Base-by-base conservation (phyloP, 2,329 filamentous ascomycete species). In the Arthrobotrys iridis region DNA sequence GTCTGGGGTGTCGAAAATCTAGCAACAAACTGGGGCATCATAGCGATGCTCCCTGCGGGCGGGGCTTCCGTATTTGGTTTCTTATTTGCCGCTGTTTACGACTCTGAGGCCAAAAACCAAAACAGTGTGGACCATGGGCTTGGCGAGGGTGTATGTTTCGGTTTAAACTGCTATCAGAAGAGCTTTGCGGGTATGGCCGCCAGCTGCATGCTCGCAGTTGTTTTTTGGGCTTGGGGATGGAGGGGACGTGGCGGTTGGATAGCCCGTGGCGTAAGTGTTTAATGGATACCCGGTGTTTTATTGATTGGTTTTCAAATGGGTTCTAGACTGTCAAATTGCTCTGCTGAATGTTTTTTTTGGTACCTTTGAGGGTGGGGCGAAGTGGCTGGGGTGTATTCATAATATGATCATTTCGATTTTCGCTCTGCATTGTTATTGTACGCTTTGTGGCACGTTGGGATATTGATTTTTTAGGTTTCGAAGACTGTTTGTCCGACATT, bases 1-100 rank as follows among this genome's bases (percentile, higher is more conserved):
- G 94, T 99, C 48, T 99, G 95, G 95, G 95, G 95, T 24, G 93
- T 97, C 0, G 93, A 98, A 84, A 99, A 98, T 81, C 98, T 99
- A 81, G 95, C 93, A 70, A 99, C 95, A 0, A 98, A 99, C 80
- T 99, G 94, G 89, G 95, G 95, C 7, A 93, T 98, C 76, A 89
- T 98, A 5, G 93, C 93, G 43, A 95, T 96, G 85, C 89, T 94
- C 67, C 95, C 95, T 1, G 95, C 95, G 0, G 83, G 91, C 0
- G 95, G 94, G 0, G 93, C 94, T 0, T 93, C 93, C 0, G 86
- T 97, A 30, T 99, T 94, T 93, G 93, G 93, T 0, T 82, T 95
- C 0, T 84, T 97, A n/a, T 99, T 98, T 81, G 92, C 91, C 4
- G 87, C 85, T 0, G 89, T 92, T 1, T 96, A 96, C 80, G 89